phyloP scores from a whole-genome alignment of 768 basidiomycete genomes.

The Podaxis mareebaensis region DNA sequence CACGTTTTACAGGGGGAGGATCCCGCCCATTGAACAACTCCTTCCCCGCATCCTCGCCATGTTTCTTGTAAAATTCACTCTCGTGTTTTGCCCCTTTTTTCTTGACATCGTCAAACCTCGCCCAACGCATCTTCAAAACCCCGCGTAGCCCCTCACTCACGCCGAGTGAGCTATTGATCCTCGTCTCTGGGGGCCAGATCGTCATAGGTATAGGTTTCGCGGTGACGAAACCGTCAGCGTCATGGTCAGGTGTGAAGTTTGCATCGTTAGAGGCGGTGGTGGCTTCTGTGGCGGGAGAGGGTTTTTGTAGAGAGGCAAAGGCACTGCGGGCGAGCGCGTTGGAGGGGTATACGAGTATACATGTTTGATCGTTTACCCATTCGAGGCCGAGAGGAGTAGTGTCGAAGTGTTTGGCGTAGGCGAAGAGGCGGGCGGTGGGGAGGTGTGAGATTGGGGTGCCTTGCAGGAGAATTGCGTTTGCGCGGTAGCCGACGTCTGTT shows the following conservation, averaged over 20 bases:
- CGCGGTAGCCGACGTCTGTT: slow-evolving; percentile 49
- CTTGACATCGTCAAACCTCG: slow-evolving; percentile 70
- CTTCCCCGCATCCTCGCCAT: slow-evolving; percentile 67
- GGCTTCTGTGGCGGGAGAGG: slow-evolving; percentile 8
- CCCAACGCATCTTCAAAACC: slow-evolving; percentile 75
- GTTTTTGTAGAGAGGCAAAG: background rate
- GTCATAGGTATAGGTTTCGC: slow-evolving; percentile 72
- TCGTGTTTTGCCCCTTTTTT: slow-evolving; percentile 70
- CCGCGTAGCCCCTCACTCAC: slow-evolving; percentile 70
- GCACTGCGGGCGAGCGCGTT: slow-evolving; percentile 47
- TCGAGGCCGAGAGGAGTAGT: slow-evolving; percentile 74
- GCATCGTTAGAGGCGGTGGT: slow-evolving; percentile 40
- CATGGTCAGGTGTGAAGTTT: slow-evolving; percentile 53
- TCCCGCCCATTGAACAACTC: slow-evolving; percentile 43
- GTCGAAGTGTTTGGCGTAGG: slow-evolving; percentile 79
- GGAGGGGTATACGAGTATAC: slow-evolving; percentile 72
- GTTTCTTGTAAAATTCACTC: slow-evolving; percentile 79
- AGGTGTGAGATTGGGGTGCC: slow-evolving; percentile 76
- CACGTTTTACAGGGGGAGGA: slow-evolving; percentile 36
- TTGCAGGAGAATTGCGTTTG: slow-evolving; percentile 59
- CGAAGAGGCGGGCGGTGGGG: slow-evolving; percentile 76
- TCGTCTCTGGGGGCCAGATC: slow-evolving; percentile 79
- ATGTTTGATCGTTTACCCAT: slow-evolving; percentile 86
- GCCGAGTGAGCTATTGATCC: slow-evolving; percentile 72
- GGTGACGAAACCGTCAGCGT: slow-evolving; percentile 57